Evolutionary conservation across 495 filamentous ascomycete species (phyloP).

Genomic region (Aspergillus campestris): DNA sequence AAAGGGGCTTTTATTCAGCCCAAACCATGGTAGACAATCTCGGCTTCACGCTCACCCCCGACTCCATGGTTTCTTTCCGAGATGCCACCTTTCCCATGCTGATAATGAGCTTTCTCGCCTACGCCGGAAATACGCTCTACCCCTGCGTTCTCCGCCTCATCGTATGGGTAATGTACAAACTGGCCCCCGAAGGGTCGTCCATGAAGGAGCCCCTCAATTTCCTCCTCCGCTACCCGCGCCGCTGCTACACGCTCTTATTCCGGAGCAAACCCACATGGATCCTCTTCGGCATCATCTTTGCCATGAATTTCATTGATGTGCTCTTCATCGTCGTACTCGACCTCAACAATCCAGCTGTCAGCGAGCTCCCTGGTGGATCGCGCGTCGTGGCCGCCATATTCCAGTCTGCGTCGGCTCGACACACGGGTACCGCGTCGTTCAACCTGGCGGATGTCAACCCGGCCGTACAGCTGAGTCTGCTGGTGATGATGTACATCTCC

Average conservation of each 20-base stretch:
- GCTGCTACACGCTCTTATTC: constrained; percentile 58
- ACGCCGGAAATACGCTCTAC: constrained; percentile 76
- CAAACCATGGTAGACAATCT: constrained; percentile 35
- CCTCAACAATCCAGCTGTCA: constrained; percentile 27
- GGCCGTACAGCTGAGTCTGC: constrained; percentile 50
- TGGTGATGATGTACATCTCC: constrained; percentile 69
- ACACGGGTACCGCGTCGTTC: constrained; percentile 49
- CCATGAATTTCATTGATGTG: constrained; percentile 49
- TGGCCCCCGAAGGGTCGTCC: constrained; percentile 35
- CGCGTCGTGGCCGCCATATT: constrained; percentile 51
- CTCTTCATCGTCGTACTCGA: constrained; percentile 54
- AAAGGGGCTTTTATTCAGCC: constrained; percentile 26
- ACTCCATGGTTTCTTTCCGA: constrained; percentile 76
- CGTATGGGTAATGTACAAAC: constrained; percentile 58
- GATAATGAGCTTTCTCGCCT: constrained; percentile 64
- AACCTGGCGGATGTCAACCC: constrained; percentile 50
- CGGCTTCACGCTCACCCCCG: constrained; percentile 69
- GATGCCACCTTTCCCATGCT: constrained; percentile 58
- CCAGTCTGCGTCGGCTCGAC: constrained; percentile 52
- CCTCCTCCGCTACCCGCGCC: constrained; percentile 51
- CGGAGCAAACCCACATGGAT: constrained; percentile 53
- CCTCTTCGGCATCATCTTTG: constrained; percentile 49
- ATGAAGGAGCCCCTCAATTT: constrained; percentile 36
- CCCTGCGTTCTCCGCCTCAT: constrained; percentile 71
- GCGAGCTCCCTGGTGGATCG: constrained; percentile 15